phyloP scores from a whole-genome alignment of 768 basidiomycete genomes.

The Lactarius indigo region DNA sequence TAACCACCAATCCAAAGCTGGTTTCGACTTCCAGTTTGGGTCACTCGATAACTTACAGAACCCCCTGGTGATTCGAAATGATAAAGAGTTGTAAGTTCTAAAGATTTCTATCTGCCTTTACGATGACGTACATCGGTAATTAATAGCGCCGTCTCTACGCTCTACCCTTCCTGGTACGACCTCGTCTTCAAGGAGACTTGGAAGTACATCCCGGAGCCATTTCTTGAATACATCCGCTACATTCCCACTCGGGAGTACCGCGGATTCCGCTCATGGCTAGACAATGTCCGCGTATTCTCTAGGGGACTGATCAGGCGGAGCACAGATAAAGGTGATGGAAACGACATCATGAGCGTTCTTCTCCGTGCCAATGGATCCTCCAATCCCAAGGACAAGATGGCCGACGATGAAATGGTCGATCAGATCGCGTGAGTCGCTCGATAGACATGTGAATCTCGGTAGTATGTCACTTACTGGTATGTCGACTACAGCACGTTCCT shows the following conservation, averaged over 20 bases:
- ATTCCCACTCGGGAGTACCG: not conserved
- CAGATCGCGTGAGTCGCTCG: not conserved
- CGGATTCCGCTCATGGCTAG: not conserved
- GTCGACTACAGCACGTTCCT: not conserved
- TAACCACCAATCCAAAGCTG: slow-evolving; percentile 18
- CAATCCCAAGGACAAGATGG: not conserved
- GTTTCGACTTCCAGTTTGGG: slow-evolving; percentile 29
- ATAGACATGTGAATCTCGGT: not conserved
- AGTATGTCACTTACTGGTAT: not conserved
- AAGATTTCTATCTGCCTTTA: not conserved
- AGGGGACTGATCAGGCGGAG: not conserved
- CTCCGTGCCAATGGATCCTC: not conserved
- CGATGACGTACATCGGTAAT: not conserved
- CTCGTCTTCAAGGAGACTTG: not conserved
- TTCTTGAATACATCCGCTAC: slow-evolving; percentile 1
- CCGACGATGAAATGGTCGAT: not conserved
- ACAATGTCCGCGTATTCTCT: not conserved
- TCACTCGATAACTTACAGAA: slow-evolving; percentile 27
- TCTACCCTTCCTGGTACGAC: slow-evolving; percentile 5
- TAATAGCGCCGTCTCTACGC: not conserved
- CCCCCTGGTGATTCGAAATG: slow-evolving; percentile 24
- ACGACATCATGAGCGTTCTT: slow-evolving; percentile 2
- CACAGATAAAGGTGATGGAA: not conserved
- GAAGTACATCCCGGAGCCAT: not conserved
- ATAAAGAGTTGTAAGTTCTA: slow-evolving; percentile 28